A percentile compares a stretch with the other conserved stretches of the same genome.
These are phyloP conservation scores for Cephaloascus fragrans DNA, from an alignment of 805 yeast genomes.

Conservation along the genomic window DNA sequence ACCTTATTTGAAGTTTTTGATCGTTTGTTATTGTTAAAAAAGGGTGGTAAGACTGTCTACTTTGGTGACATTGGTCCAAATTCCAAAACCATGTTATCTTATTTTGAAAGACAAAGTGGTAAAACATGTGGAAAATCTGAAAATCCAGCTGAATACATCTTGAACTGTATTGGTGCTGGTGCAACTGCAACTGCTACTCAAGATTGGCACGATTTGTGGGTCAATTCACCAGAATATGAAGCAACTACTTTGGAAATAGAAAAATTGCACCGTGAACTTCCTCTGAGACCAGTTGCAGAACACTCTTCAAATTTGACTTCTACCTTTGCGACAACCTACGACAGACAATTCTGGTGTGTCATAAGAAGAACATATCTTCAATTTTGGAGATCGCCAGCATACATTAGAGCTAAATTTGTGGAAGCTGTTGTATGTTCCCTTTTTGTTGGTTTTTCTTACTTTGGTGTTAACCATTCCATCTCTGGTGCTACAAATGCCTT, in stretches of 20 bases:
- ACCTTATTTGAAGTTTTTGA: conserved; percentile 32
- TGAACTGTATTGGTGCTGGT: conserved; percentile 36
- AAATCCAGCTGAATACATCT: conserved; percentile 36
- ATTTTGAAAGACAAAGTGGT: conserved; percentile 36
- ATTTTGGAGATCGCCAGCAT: conserved; percentile 38
- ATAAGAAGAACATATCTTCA: conserved; percentile 26
- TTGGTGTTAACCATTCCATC: conserved; percentile 21
- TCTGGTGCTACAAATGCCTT: conserved; percentile 36
- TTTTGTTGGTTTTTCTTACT: conserved; percentile 43
- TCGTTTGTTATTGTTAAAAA: conserved; percentile 31
- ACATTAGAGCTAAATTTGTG: conserved; percentile 37
- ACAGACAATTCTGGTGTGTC: conserved; percentile 20
- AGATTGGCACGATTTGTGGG: conserved; percentile 31
- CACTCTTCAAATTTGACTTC: conserved; percentile 1
- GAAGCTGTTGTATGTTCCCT: conserved; percentile 32
- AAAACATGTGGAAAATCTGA: conserved; percentile 6
- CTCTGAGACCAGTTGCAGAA: conserved; percentile 4
- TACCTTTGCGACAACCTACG: conserved; percentile 6
- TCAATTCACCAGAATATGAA: conserved; percentile 15
- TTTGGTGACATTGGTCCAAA: conserved; percentile 43
- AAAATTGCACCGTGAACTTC: conserved; percentile 9
- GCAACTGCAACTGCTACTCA: conserved; percentile 35
- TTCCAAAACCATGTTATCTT: conserved; percentile 29
- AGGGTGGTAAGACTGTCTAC: conserved; percentile 40
- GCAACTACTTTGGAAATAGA: conserved; percentile 17